Evolutionary conservation across 2,329 filamentous ascomycete genomes (phyloP), one percentile per base, ranked within the genome.

Genomic region (Colletotrichum sp.): DNA sequence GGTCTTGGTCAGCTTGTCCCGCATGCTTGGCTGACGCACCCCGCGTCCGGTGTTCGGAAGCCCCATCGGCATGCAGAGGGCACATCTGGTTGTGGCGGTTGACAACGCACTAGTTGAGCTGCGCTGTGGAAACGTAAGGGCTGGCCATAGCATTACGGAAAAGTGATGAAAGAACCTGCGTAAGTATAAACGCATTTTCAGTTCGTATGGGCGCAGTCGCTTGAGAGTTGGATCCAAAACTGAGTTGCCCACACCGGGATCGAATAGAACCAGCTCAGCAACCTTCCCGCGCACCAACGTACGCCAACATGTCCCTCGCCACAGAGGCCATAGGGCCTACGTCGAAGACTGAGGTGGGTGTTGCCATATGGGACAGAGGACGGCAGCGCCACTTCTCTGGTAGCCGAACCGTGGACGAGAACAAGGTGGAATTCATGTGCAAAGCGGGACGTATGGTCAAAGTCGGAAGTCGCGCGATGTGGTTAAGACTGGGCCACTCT

Each of bases 71-170:
- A 79, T 77, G 11, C 77, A 72, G 70, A 79, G 78, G 18, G 29
- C 57, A 34, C 43, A 51, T 51, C 69, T 77, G 43, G 81, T 73
- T 7, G 82, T 66, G 11, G 72, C 68, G 11, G 79, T 75, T 9
- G 80, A 77, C 29, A 82, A n/a, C 18, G 65, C 77, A 8, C 80
- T 80, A 6, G 76, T 78, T 82, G 64, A 81, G n/a, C 43, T 82
- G 63, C 81, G n/a, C 6, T 84, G 55, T 5, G 57, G 21, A 8
- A 64, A 47, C 21, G 27, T n/a, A 8, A 36, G 62, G 16, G 64
- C 24, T 43, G 18, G 29, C 29, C 9, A 36, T 18, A 27, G 16
- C 58, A 47, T 33, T 16, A 18, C 15, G 24, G 27, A 57, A 33
- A 61, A 43, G 54, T 24, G 21, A 78, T 82, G 43, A 62, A 88